Percentiles rank a stretch among this genome's conserved stretches.
Conservation (phyloP, 768 basidiomycete species). For the Mycena epipterygia region DNA sequence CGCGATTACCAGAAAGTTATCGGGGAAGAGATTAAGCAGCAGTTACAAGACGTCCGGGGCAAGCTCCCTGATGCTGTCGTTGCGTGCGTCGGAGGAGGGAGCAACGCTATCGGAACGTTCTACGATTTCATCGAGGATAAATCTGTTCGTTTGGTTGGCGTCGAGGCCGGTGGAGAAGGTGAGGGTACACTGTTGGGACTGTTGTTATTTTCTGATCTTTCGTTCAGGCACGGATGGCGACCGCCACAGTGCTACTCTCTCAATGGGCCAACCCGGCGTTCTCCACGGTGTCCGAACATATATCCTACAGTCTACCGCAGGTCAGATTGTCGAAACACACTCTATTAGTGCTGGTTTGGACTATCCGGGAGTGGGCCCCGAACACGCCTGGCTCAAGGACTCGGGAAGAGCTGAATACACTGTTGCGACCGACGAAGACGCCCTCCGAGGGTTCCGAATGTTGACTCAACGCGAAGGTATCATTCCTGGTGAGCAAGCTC, state of each 20-base stretch:
- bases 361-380: constrained; percentile 98
- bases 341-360: constrained; percentile 97
- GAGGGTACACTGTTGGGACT: constrained; percentile 30
- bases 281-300: constrained; percentile 97
- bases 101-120: constrained; percentile 98
- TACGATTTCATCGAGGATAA: constrained; percentile 95
- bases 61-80: constrained; percentile 96
- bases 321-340: constrained; percentile 98
- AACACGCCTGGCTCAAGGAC: constrained; percentile 98
- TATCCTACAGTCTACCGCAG: constrained; percentile 87
- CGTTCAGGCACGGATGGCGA: constrained; percentile 82
- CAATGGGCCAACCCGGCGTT: constrained; percentile 93
- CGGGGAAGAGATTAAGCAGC: constrained; percentile 92
- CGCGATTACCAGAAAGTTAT: constrained; percentile 98
- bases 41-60: constrained; percentile 77
- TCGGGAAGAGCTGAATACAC: constrained; percentile 94
- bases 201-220: constrained; percentile 7
- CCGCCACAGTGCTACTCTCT: constrained; percentile 92
- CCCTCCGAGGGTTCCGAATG: constrained; percentile 91
- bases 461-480: constrained; percentile 96
- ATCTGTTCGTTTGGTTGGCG: constrained; percentile 88
- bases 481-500: constrained; percentile 80
- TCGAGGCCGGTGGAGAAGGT: constrained; percentile 99
- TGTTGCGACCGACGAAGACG: constrained; percentile 94
- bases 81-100: constrained; percentile 98